phyloP scores from a whole-genome alignment of 192 early-diverging fungal species.

The Coemansia sp. region DNA sequence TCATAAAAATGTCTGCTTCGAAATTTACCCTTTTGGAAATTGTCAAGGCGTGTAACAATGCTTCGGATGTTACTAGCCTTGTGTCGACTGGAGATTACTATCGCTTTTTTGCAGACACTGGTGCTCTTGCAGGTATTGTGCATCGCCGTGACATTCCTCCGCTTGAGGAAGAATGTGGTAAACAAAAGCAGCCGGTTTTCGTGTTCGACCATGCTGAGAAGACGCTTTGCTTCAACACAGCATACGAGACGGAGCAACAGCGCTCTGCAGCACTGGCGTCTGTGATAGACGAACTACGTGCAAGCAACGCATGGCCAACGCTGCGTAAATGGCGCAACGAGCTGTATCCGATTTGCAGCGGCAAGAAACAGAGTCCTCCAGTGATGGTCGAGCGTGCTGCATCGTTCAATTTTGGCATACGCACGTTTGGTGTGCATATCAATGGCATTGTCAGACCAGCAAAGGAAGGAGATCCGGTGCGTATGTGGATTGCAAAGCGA shows the following conservation, averaged over 20 bases:
- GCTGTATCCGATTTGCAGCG: conserved; percentile 77
- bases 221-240: conserved; percentile 10
- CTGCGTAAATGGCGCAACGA: conserved; percentile 79
- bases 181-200: conserved; percentile 6
- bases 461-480: conserved; percentile 35
- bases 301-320: conserved; percentile 16
- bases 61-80: background rate
- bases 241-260: background rate
- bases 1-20: background rate
- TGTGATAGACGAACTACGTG: conserved; percentile 19
- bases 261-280: conserved; percentile 19
- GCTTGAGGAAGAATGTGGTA: conserved; percentile 5
- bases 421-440: conserved; percentile 86
- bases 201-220: conserved; percentile 3
- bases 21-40: conserved; percentile 1
- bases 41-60: conserved; percentile 11
- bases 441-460: conserved; percentile 66
- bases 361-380: conserved; percentile 16
- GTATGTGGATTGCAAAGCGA: conserved; percentile 89
- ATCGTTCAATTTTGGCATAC: conserved; percentile 75
- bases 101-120: conserved; percentile 3
- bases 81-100: background rate
- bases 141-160: background rate
- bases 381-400: conserved; percentile 80
- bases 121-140: background rate